Conservation (phyloP, 768 basidiomycete species). For the Trametes sanguinea region DNA sequence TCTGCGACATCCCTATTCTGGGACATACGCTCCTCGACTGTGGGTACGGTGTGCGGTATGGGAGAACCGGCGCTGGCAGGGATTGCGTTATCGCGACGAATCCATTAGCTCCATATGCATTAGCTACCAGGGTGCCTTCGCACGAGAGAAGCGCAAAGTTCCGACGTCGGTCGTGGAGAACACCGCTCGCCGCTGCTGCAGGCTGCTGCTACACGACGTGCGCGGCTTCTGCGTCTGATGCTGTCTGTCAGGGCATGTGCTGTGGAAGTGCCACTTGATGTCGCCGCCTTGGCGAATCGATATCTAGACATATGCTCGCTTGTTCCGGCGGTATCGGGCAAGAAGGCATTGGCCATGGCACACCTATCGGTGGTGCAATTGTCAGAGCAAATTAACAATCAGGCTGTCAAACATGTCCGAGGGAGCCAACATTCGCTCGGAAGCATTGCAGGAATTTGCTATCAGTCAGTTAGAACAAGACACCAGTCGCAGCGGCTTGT, state of each 20-base stretch:
- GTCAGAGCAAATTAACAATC: background rate
- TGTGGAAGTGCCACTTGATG: background rate
- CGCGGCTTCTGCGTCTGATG: constrained; percentile 9
- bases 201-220: background rate
- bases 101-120: background rate
- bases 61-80: background rate
- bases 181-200: background rate
- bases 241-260: background rate
- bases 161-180: constrained; percentile 3
- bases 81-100: constrained; percentile 13
- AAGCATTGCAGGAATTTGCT: background rate
- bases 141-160: background rate
- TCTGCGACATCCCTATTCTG: background rate
- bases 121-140: background rate
- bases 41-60: background rate
- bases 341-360: background rate
- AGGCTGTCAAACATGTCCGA: no score
- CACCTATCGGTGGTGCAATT: constrained; percentile 8
- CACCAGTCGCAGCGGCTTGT: background rate
- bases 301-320: background rate
- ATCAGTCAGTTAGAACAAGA: background rate
- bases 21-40: background rate
- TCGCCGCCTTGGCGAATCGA: background rate
- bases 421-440: no score
- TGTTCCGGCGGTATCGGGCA: background rate